Evolutionary conservation across 148 eudicot genomes (phyloP).

Genomic region (Chenopodium quinoa): DNA sequence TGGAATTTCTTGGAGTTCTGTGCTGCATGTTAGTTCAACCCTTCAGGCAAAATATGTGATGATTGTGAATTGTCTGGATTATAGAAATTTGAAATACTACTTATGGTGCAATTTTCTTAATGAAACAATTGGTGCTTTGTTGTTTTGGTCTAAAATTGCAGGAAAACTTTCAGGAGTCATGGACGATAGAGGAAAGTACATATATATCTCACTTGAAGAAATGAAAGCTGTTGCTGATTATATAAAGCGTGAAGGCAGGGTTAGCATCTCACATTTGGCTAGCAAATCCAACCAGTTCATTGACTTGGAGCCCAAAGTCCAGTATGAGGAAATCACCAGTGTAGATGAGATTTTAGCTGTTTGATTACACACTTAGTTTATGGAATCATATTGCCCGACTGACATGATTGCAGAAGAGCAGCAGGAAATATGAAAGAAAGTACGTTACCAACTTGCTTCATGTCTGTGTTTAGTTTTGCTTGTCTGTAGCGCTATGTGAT

Average conservation of each 20-base stretch:
- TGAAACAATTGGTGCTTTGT: neutral
- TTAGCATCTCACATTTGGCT: constrained; percentile 90
- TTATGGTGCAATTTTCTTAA: neutral
- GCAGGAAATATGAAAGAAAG: neutral
- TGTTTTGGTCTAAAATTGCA: constrained; percentile 21
- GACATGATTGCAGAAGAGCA: neutral
- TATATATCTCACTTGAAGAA: constrained; percentile 92
- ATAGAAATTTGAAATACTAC: neutral
- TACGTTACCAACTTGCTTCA: constrained; percentile 9
- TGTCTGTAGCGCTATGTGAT: neutral
- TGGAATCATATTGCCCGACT: neutral
- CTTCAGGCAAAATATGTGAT: neutral
- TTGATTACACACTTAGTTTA: constrained; percentile 29
- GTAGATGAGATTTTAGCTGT: constrained; percentile 59
- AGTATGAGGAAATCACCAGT: constrained; percentile 50
- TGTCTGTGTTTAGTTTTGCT: constrained; percentile 1
- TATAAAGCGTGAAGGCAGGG: constrained; percentile 83
- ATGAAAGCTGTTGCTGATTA: constrained; percentile 98
- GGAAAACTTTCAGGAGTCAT: constrained; percentile 96
- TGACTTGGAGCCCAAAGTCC: constrained; percentile 82
- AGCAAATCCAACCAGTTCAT: constrained; percentile 97
- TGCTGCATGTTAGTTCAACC: neutral
- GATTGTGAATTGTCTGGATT: too few species aligned
- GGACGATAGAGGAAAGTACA: constrained; percentile 98
- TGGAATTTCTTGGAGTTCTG: neutral